Evolutionary conservation across 1,284 basidiomycete genomes (phyloP).

Genomic region (Anthracocystis walkeri): DNA sequence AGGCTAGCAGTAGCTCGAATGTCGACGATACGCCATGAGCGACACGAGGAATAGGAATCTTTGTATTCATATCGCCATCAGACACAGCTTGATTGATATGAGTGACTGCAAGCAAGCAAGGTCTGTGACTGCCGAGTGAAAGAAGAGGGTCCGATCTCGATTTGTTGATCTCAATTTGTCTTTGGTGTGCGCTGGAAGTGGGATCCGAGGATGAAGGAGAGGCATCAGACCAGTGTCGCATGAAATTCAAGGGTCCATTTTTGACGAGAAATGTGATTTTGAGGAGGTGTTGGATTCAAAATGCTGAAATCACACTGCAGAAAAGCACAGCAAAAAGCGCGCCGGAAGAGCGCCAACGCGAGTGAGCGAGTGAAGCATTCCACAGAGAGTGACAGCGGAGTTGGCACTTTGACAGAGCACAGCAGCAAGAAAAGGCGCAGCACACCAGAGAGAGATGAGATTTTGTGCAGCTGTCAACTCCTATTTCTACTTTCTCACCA

Average conservation of each 20-base stretch:
- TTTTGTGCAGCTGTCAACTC: conserved; percentile 1
- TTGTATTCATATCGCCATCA: too few relatives aligned
- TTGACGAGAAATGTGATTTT: conserved; percentile 1
- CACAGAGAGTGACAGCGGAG: neutral
- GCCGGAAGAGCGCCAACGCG: conserved; percentile 27
- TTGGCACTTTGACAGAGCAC: neutral
- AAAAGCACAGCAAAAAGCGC: conserved; percentile 2
- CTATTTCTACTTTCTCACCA: neutral
- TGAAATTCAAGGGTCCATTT: conserved; percentile 1
- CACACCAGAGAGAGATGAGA: neutral
- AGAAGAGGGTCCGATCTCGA: conserved; percentile 6
- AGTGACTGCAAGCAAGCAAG: too few relatives aligned
- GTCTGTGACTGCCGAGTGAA: too few relatives aligned
- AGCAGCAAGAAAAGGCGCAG: neutral
- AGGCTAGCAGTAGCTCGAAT: neutral
- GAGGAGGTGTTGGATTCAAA: conserved; percentile 17
- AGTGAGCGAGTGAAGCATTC: neutral
- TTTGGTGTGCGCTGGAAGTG: neutral
- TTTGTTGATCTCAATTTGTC: too few relatives aligned
- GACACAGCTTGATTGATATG: neutral
- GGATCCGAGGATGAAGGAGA: neutral
- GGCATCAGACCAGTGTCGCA: neutral
- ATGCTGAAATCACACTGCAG: neutral
- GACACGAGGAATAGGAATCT: too few relatives aligned
- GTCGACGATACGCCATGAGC: neutral